A percentile compares a stretch with the other conserved stretches of the same genome.
phyloP scores from a whole-genome alignment of 2,329 filamentous ascomycete species.

The Tolypocladium cylindrosporum region DNA sequence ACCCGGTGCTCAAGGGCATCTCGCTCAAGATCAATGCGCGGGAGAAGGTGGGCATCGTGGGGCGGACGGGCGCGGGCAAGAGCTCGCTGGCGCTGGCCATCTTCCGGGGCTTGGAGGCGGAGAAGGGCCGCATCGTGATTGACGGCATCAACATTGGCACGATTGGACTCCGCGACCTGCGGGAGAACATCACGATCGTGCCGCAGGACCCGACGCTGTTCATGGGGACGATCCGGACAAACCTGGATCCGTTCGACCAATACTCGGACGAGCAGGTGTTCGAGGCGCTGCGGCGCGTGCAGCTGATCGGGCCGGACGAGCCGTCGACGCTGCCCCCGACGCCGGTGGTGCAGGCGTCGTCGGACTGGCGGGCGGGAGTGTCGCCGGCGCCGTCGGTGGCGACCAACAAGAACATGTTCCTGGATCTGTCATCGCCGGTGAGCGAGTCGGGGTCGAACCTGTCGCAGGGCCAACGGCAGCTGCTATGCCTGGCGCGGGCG shows the following conservation, averaged over 20 bases:
- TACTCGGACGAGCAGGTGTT: constrained; percentile 92
- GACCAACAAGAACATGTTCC: constrained; percentile 92
- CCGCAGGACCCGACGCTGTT: constrained; percentile 95
- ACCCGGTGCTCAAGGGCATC: constrained; percentile 73
- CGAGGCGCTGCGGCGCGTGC: constrained; percentile 74
- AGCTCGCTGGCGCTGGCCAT: constrained; percentile 87
- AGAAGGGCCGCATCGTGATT: constrained; percentile 79
- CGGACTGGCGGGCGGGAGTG: constrained; percentile 6
- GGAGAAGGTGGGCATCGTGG: constrained; percentile 94
- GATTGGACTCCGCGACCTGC: constrained; percentile 88
- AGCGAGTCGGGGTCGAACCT: constrained; percentile 89
- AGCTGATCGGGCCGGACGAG: constrained; percentile 63
- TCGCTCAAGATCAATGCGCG: constrained; percentile 76
- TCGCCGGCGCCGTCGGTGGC: constrained; percentile 25
- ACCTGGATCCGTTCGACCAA: constrained; percentile 82
- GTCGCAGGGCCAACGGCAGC: constrained; percentile 90
- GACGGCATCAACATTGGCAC: constrained; percentile 82
- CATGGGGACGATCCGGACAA: constrained; percentile 81
- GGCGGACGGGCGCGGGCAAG: constrained; percentile 91
- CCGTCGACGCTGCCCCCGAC: constrained; percentile 17
- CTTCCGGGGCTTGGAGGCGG: constrained; percentile 88
- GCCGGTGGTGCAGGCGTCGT: constrained; percentile 8
- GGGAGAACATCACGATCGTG: constrained; percentile 92
- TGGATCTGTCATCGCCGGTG: constrained; percentile 73
- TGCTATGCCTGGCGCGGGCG: constrained; percentile 85